phyloP scores from a whole-genome alignment of 1,139 yeast genomes.

The Suhomyces coccinellae region DNA sequence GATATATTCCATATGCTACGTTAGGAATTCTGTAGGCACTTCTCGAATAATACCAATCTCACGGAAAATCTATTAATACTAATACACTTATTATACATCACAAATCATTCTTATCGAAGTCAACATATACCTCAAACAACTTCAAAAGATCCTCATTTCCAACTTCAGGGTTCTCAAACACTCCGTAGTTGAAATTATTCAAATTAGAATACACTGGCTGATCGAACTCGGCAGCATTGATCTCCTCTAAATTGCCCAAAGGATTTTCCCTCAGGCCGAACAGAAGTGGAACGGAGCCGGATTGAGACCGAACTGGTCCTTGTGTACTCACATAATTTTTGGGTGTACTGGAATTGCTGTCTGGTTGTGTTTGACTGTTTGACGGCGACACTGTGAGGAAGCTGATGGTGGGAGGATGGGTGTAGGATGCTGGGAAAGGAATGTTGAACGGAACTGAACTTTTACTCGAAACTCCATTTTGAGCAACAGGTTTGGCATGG shows the following conservation, averaged over 20 bases:
- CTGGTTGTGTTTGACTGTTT: constrained; percentile 1
- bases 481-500: background rate
- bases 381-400: constrained; percentile 10
- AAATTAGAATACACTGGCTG: constrained; percentile 12
- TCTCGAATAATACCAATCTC: background rate
- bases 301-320: background rate
- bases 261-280: constrained; percentile 3
- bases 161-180: constrained; percentile 13
- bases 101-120: constrained; percentile 22
- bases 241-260: constrained; percentile 5
- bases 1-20: too few species aligned
- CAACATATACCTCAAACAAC: constrained; percentile 43
- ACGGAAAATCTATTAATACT: background rate
- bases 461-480: constrained; percentile 2
- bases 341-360: constrained; percentile 6
- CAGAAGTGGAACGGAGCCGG: background rate
- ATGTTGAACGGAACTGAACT: constrained; percentile 10
- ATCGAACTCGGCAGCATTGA: constrained; percentile 6
- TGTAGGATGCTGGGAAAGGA: constrained; percentile 16
- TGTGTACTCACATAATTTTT: constrained; percentile 5
- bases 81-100: constrained; percentile 2
- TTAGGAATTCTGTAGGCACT: too few species aligned
- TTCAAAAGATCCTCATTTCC: constrained; percentile 40
- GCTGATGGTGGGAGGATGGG: constrained; percentile 10
- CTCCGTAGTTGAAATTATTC: constrained; percentile 12